Evolutionary conservation across 805 yeast genomes (phyloP).

Genomic region (Saccharomycopsis oosterbeekiorum): DNA sequence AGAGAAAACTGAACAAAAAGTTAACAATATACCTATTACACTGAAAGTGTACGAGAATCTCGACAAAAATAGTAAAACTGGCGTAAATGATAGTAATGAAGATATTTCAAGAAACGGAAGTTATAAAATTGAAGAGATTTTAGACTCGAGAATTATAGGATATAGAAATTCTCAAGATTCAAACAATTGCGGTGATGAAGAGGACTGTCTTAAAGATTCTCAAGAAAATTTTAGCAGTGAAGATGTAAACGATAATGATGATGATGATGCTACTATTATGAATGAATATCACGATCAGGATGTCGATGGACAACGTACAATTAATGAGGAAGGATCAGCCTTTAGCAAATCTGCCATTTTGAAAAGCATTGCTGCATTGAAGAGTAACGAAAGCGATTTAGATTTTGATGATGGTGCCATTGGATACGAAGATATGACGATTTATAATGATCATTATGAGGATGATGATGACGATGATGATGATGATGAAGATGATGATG

Average conservation of each 20-base stretch:
- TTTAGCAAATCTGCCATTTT: not conserved
- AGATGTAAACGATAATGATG: too few relatives aligned
- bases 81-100: not conserved
- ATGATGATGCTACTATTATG: not conserved
- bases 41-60: not conserved
- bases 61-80: not conserved
- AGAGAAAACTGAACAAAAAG: not conserved
- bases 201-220: not conserved
- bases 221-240: not conserved
- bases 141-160: not conserved
- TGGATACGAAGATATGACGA: not conserved
- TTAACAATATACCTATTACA: not conserved
- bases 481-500: not conserved
- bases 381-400: not conserved
- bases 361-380: not conserved
- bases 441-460: not conserved
- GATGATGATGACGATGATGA: not conserved
- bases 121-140: not conserved
- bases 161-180: not conserved
- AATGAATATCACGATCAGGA: not conserved
- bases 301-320: not conserved
- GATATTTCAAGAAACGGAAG: not conserved
- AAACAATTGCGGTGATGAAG: not conserved
- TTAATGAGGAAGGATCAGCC: not conserved
- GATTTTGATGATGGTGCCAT: not conserved